Evolutionary conservation across 192 early-diverging fungal species (phyloP), one percentile per base, ranked within the genome.

Genomic region (Coemansia sp.): DNA sequence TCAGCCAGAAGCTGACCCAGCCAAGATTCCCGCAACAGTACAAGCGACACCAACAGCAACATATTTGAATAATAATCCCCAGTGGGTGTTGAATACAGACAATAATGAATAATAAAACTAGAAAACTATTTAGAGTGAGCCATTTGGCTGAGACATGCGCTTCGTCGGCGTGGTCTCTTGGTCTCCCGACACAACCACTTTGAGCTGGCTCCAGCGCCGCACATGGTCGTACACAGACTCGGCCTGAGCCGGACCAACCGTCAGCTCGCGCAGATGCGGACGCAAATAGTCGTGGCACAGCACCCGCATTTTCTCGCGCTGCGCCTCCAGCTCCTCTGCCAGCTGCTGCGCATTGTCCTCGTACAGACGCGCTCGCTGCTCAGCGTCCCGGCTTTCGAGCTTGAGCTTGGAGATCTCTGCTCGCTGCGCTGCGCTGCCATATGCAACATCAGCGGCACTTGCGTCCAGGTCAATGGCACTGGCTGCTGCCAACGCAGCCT

Each of bases 151-250:
- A 32, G 41, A 43, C n/a, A 15, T 49, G 53, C 19, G 25, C 52
- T 58, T 69, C 10, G 64, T 66, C 14, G 77, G 71, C 38, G 77
- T 65, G 10, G 19, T 50, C 1, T 56, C 41, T 10, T 66, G 53
- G n/a, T 53, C 62, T 3, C 63, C 19, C n/a, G 71, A 71, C 54
- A 70, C 60, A 57, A 69, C 56, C 14, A 69, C 62, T 50, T 70
- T 67, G 50, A 71, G 61, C 68, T 73, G 67, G 65, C 72, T 71
- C 77, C 77, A 80, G 62, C 70, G 65, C 24, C 65, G 68, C 62
- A 67, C 51, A 8, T 63, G 50, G 15, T 67, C 65, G 52, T 56
- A 59, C n/a, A 71, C 72, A 1, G 58, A n/a, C 52, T 80, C 77
- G 0, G 72, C 68, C 62, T 69, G 60, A 0, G 69, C 59, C 8